phyloP scores from a whole-genome alignment of 2,329 filamentous ascomycete genomes.

The Diaporthe sp. region DNA sequence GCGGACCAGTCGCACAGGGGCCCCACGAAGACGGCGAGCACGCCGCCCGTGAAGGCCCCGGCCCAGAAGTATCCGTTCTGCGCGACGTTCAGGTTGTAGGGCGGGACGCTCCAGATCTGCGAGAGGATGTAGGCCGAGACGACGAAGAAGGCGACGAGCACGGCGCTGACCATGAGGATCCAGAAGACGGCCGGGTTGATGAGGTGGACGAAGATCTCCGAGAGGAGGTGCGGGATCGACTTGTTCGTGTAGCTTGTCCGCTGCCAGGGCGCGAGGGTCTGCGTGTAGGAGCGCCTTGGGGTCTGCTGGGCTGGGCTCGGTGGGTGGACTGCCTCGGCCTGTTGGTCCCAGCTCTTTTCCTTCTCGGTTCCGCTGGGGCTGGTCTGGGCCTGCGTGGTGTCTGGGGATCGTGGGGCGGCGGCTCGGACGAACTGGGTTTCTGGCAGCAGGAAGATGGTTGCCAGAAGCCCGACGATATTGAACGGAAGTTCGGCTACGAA shows the following conservation, averaged over 20 bases:
- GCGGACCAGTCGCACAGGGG: constrained; percentile 43
- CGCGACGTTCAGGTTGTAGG: constrained; percentile 52
- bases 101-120: constrained; percentile 41
- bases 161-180: constrained; percentile 42
- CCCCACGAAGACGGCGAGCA: constrained; percentile 50
- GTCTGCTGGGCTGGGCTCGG: neutral
- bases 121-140: constrained; percentile 41
- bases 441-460: constrained; percentile 46
- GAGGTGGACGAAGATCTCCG: constrained; percentile 40
- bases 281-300: constrained; percentile 23
- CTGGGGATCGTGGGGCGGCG: rapidly evolving
- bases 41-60: constrained; percentile 54
- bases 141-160: constrained; percentile 41
- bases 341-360: constrained; percentile 17
- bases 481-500: constrained; percentile 49
- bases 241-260: constrained; percentile 37
- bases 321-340: constrained; percentile 3
- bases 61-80: constrained; percentile 57
- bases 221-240: constrained; percentile 38
- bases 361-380: constrained; percentile 13
- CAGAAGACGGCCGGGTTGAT: constrained; percentile 42
- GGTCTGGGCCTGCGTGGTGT: neutral
- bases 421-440: constrained; percentile 44
- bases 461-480: constrained; percentile 43
- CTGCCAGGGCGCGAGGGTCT: constrained; percentile 29